Base-by-base conservation (phyloP, 23 red algal genomes). In the Pyropia haitanensis region DNA sequence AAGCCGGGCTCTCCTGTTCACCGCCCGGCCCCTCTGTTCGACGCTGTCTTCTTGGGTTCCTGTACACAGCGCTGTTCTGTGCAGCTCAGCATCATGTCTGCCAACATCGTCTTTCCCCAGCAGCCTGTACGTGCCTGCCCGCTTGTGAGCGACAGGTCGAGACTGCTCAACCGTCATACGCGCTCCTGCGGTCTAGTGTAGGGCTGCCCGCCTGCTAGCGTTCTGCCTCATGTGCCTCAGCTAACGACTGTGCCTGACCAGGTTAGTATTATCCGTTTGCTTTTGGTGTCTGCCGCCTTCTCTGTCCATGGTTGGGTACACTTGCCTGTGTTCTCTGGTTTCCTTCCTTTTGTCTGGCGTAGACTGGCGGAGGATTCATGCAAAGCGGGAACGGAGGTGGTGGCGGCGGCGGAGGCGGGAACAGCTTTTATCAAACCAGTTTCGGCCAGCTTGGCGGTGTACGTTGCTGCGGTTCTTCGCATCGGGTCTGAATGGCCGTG, bases 341-440 rank as follows among this genome's bases (percentile, higher is more conserved):
- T 54, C 56, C 4, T 26, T 60, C 4, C 12, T 3, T 12, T 27
- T 27, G 27, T 27, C 23, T 26, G 23, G 23, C 12, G 27, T 9
- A 24, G 23, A 14, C 23, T 26, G 23, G 23, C 13, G 56, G 56
- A 12, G 17, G 19, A 1, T 51, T 53, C 18, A 70, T 70, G 65
- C 46, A 27, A 7, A 24, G 65, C 23, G 39, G 27, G 27, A 74
- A 61, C 22, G 49, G 54, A 16, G 61, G 61, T 49, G 61, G 58
- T 25, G 28, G 54, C 10, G 29, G 50, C 8, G 70, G 39, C 33
- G 27, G 17, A 70, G 27, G 17, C 20, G 23, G 52, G 50, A 39
- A 29, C 32, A 72, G 65, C 63, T 88, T 88, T 29, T 88, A 88
- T 56, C 83, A 88, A 60, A 64, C 83, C 0, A 78, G 64, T 49